Evolutionary conservation across 2,329 filamentous ascomycete genomes (phyloP).

Genomic region (Hirsutella minnesotensis): DNA sequence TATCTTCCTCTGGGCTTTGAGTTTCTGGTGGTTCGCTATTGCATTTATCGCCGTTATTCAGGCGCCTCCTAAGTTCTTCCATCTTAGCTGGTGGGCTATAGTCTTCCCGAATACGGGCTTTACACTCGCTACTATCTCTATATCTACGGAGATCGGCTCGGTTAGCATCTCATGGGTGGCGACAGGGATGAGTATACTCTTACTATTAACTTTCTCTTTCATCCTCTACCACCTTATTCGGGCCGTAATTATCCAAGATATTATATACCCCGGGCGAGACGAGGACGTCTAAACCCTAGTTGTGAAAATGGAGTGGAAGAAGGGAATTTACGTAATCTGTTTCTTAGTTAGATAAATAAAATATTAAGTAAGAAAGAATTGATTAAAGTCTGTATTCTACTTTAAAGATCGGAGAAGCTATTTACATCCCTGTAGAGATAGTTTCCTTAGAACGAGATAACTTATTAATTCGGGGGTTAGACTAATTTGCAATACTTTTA

Average conservation of each 20-base stretch:
- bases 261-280: conserved; percentile 42
- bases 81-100: conserved; percentile 53
- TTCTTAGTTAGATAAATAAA: no score
- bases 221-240: conserved; percentile 30
- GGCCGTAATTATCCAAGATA: conserved; percentile 38
- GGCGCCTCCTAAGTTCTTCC: conserved; percentile 36
- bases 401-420: no score
- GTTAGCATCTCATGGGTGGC: conserved; percentile 33
- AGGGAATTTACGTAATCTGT: no score
- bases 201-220: conserved; percentile 29
- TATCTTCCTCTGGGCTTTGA: conserved; percentile 53
- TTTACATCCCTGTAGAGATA: no score
- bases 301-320: no score
- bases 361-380: no score
- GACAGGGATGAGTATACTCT: conserved; percentile 35
- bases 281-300: no score
- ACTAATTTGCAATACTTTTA: no score
- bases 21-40: conserved; percentile 44
- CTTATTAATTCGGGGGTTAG: no score
- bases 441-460: no score
- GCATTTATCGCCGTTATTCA: conserved; percentile 21
- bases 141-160: conserved; percentile 36
- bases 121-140: conserved; percentile 41
- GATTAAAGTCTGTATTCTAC: no score
- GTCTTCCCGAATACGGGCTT: conserved; percentile 53